Evolutionary conservation across 495 filamentous ascomycete species (phyloP).

Genomic region (Penicillium parvum): DNA sequence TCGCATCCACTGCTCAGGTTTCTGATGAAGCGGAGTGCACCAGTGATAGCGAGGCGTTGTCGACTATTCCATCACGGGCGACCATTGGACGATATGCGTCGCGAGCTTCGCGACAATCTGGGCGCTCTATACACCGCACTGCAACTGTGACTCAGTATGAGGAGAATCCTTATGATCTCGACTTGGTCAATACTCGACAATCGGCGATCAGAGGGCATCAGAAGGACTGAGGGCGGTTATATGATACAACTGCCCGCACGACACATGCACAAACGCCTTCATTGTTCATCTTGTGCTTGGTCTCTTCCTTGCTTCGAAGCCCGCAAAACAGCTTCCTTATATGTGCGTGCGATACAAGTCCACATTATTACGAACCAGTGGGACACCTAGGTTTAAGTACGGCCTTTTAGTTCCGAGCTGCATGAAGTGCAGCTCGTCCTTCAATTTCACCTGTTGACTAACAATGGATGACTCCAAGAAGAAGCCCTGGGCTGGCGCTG

Average conservation of each 20-base stretch:
- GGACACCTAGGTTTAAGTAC: no score
- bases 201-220: slow-evolving; percentile 26
- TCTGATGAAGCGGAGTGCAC: slow-evolving; percentile 1
- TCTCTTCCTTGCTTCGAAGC: no score
- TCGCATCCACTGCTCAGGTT: background rate
- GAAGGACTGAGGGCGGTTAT: slow-evolving; percentile 7
- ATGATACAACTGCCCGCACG: background rate
- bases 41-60: slow-evolving; percentile 22
- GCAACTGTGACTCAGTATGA: slow-evolving; percentile 32
- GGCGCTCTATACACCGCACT: slow-evolving; percentile 21
- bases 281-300: no score
- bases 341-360: no score
- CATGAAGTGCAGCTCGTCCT: no score
- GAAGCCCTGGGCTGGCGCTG: no score
- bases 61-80: slow-evolving; percentile 22
- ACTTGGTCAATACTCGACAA: slow-evolving; percentile 34
- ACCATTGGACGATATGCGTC: slow-evolving; percentile 19
- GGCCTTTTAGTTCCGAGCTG: no score
- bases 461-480: no score
- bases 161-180: slow-evolving; percentile 36
- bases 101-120: slow-evolving; percentile 27
- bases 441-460: no score
- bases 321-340: no score
- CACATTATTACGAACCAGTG: no score
- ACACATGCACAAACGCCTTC: no score